Evolutionary conservation across 1,284 basidiomycete species (phyloP).

Genomic region (Sparassis latifolia): DNA sequence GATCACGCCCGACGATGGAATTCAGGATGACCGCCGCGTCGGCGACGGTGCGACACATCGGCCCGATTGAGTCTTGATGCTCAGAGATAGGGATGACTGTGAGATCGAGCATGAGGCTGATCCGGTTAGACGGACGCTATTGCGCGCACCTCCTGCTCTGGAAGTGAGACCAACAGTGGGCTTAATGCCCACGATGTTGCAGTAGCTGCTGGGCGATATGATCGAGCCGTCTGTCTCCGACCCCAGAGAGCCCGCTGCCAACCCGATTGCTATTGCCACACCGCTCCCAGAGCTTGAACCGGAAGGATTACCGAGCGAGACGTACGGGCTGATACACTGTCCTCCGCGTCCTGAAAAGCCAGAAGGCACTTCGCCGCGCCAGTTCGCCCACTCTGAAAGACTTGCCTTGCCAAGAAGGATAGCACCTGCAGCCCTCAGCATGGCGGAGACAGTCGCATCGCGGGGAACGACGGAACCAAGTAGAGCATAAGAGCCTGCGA

Average conservation of each 20-base stretch:
- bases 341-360: constrained; percentile 67
- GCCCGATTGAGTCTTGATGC: constrained; percentile 45
- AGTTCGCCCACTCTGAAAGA: constrained; percentile 57
- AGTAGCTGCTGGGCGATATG: constrained; percentile 35
- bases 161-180: constrained; percentile 47
- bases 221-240: constrained; percentile 66
- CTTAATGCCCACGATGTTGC: constrained; percentile 47
- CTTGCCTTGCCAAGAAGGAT: constrained; percentile 67
- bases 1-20: constrained; percentile 39
- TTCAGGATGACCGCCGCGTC: constrained; percentile 39
- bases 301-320: constrained; percentile 52
- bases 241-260: constrained; percentile 53
- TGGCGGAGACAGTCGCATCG: constrained; percentile 56
- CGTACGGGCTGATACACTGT: constrained; percentile 55
- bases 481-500: constrained; percentile 46
- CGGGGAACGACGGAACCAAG: constrained; percentile 51
- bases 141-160: constrained; percentile 35
- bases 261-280: constrained; percentile 54
- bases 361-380: constrained; percentile 46
- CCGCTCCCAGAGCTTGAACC: constrained; percentile 64
- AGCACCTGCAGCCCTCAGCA: constrained; percentile 58
- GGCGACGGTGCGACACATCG: constrained; percentile 39
- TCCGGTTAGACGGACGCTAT: background rate
- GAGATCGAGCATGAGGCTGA: background rate
- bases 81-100: constrained; percentile 44